phyloP scores from a whole-genome alignment of 805 yeast genomes.

The Kodamaea lidongshanica region DNA sequence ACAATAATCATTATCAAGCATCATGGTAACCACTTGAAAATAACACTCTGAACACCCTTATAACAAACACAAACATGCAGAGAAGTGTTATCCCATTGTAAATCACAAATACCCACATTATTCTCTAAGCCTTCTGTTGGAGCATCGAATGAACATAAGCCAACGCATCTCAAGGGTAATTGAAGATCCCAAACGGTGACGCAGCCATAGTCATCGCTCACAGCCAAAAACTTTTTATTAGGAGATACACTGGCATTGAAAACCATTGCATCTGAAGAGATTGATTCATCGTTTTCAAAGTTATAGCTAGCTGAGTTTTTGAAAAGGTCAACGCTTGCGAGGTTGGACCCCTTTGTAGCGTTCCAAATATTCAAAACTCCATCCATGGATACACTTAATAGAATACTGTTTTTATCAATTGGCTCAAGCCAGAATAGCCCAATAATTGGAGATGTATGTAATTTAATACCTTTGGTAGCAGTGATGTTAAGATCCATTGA shows the following conservation, averaged over 20 bases:
- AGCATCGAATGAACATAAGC: conserved; percentile 6
- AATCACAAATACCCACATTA: conserved; percentile 30
- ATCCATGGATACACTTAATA: conserved; percentile 59
- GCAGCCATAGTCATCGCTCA: conserved; percentile 63
- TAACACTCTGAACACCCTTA: conserved; percentile 28
- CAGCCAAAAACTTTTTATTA: conserved; percentile 42
- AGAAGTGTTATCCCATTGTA: conserved; percentile 31
- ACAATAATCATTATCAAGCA: no score
- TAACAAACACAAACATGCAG: conserved; percentile 26
- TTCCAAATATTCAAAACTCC: conserved; percentile 70
- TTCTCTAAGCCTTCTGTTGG: conserved; percentile 11
- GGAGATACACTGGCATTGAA: conserved; percentile 50
- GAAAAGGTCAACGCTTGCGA: conserved; percentile 30
- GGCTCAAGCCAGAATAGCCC: conserved; percentile 49
- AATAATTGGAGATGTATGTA: conserved; percentile 53
- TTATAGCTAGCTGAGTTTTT: conserved; percentile 20
- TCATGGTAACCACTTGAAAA: conserved; percentile 11
- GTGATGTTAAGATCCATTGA: conserved; percentile 29
- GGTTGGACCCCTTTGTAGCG: conserved; percentile 34
- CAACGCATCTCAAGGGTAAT: no score
- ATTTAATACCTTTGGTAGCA: conserved; percentile 12
- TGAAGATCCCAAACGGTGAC: conserved; percentile 47
- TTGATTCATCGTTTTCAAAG: conserved; percentile 10
- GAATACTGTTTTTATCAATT: conserved; percentile 18
- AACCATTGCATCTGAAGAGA: conserved; percentile 44